Evolutionary conservation across 805 yeast genomes (phyloP).

Genomic region (Starmerella kuoi): DNA sequence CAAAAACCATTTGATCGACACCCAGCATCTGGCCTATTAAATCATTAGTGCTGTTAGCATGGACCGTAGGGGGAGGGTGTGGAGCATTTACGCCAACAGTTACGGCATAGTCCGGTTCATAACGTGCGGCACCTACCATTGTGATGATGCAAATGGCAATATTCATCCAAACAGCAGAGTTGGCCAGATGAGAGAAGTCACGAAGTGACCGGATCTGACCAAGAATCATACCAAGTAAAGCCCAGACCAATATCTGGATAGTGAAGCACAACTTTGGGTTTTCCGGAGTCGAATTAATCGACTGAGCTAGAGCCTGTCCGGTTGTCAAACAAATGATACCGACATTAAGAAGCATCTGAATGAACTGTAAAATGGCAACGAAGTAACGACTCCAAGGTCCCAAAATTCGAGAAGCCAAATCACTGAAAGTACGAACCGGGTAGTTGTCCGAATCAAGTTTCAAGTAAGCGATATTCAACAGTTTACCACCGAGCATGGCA

Average conservation of each 20-base stretch:
- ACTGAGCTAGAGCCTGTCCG: slow-evolving; percentile 36
- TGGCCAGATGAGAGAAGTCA: slow-evolving; percentile 34
- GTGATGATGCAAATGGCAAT: slow-evolving; percentile 35
- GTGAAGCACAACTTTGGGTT: slow-evolving; percentile 31
- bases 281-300: slow-evolving; percentile 18
- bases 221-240: slow-evolving; percentile 34
- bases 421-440: slow-evolving; percentile 36
- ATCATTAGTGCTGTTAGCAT: slow-evolving; percentile 3
- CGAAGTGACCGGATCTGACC: slow-evolving; percentile 35
- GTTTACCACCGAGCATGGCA: slow-evolving; percentile 35
- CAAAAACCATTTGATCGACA: slow-evolving; percentile 36
- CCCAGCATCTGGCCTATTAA: slow-evolving; percentile 16
- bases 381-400: slow-evolving; percentile 29
- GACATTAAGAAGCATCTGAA: slow-evolving; percentile 36
- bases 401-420: slow-evolving; percentile 33
- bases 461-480: slow-evolving; percentile 31
- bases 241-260: slow-evolving; percentile 35
- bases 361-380: slow-evolving; percentile 32
- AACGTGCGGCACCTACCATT: slow-evolving; percentile 33
- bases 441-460: slow-evolving; percentile 34
- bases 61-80: not conserved
- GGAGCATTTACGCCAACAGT: slow-evolving; percentile 3
- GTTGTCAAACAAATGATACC: slow-evolving; percentile 34
- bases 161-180: slow-evolving; percentile 39
- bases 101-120: slow-evolving; percentile 5